A percentile compares a stretch with the other conserved stretches of the same genome.
phyloP scores from a whole-genome alignment of 2,329 filamentous ascomycete species.

The Penicillium oxalicum region DNA sequence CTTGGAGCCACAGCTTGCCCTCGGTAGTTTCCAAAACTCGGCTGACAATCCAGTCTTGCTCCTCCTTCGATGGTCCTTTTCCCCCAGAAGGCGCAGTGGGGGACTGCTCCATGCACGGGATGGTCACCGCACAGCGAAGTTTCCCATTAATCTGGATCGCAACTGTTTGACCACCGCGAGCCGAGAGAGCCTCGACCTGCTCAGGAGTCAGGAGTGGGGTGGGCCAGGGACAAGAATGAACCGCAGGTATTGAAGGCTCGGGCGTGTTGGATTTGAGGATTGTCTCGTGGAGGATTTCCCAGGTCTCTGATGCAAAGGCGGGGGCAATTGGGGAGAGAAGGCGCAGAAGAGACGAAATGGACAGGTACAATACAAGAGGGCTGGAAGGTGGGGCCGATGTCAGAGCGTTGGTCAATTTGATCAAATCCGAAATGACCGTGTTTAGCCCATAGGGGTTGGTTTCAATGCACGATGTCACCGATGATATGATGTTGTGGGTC shows the following conservation, averaged over 20 bases:
- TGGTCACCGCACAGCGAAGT: constrained; percentile 60
- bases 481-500: constrained; percentile 61
- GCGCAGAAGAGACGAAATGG: constrained; percentile 54
- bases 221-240: constrained; percentile 55
- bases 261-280: constrained; percentile 12
- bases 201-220: constrained; percentile 33
- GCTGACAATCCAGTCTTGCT: constrained; percentile 57
- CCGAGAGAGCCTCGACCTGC: constrained; percentile 44
- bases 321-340: constrained; percentile 76
- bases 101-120: constrained; percentile 48
- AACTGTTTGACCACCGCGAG: constrained; percentile 44
- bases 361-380: constrained; percentile 40
- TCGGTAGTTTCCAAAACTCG: constrained; percentile 57
- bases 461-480: constrained; percentile 62
- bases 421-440: constrained; percentile 76
- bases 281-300: constrained; percentile 52
- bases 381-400: constrained; percentile 41
- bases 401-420: constrained; percentile 69
- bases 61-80: constrained; percentile 22
- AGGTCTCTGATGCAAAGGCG: constrained; percentile 75
- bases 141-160: constrained; percentile 80
- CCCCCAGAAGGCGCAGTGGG: constrained; percentile 22
- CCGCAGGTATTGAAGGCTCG: constrained; percentile 21
- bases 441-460: constrained; percentile 71
- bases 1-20: constrained; percentile 52